Percentiles rank a stretch among this genome's conserved stretches.
phyloP scores from a whole-genome alignment of 257 asterid genomes.

The Coffea canephora region DNA sequence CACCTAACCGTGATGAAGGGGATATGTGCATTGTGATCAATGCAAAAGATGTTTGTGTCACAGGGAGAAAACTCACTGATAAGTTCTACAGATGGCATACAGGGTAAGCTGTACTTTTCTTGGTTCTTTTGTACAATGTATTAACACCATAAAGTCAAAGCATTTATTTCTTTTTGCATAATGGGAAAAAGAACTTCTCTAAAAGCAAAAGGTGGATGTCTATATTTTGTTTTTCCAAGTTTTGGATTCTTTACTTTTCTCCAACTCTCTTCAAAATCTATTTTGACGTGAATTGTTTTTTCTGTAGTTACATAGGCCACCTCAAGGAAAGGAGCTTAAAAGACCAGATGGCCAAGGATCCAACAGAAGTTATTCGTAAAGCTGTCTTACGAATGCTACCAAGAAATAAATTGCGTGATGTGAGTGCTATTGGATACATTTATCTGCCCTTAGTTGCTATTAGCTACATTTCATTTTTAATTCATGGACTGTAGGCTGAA shows the following conservation, averaged over 20 bases:
- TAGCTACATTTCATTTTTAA: not conserved
- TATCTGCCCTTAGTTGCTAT: slow-evolving; percentile 3
- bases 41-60: slow-evolving; percentile 83
- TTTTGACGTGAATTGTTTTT: slow-evolving; percentile 6
- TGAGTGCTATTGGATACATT: slow-evolving; percentile 36
- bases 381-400: slow-evolving; percentile 97
- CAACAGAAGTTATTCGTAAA: slow-evolving; percentile 95
- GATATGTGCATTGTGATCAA: slow-evolving; percentile 90
- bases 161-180: not conserved
- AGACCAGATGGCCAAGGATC: slow-evolving; percentile 98
- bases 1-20: slow-evolving; percentile 74
- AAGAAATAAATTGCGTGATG: slow-evolving; percentile 89
- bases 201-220: not conserved
- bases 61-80: slow-evolving; percentile 94
- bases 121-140: slow-evolving; percentile 9
- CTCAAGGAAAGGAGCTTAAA: slow-evolving; percentile 92
- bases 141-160: slow-evolving; percentile 1
- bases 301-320: slow-evolving; percentile 74
- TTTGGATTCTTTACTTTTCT: not conserved
- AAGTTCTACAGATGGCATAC: slow-evolving; percentile 94
- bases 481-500: not conserved
- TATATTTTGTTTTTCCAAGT: not conserved
- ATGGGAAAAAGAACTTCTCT: not conserved
- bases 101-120: slow-evolving; percentile 47
- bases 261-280: not conserved